phyloP scores from a whole-genome alignment of 1,284 basidiomycete genomes.

The Athelia sp. region DNA sequence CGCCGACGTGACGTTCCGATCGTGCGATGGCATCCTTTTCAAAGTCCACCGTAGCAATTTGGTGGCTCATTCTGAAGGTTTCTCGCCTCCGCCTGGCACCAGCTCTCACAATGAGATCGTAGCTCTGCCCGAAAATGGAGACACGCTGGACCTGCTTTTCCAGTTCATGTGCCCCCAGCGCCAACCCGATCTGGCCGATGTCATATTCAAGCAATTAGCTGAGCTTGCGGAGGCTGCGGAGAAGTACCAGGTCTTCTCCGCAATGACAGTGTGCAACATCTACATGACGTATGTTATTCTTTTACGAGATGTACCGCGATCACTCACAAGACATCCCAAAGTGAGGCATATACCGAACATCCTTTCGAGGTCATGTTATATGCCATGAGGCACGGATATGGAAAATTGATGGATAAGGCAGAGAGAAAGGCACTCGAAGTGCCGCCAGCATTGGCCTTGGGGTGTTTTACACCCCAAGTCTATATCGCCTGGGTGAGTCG shows the following conservation, averaged over 20 bases:
- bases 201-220: conserved; percentile 4
- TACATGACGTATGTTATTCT: conserved; percentile 6
- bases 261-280: conserved; percentile 3
- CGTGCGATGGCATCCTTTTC: neutral
- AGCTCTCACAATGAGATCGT: conserved; percentile 4
- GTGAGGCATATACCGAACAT: neutral
- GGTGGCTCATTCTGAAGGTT: neutral
- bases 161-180: conserved; percentile 11
- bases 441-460: too few relatives aligned
- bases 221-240: conserved; percentile 14
- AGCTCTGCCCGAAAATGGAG: conserved; percentile 8
- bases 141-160: conserved; percentile 11
- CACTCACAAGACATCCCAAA: neutral
- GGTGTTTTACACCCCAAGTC: too few relatives aligned
- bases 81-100: neutral
- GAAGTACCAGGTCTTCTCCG: conserved; percentile 14
- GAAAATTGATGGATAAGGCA: neutral
- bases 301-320: neutral
- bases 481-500: too few relatives aligned
- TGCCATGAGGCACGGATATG: neutral
- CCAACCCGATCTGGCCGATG: conserved; percentile 2
- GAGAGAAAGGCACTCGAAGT: neutral
- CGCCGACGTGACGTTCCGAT: neutral
- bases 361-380: neutral
- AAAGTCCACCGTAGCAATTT: neutral